These are phyloP conservation scores for Pseudocercospora eumusae DNA, from an alignment of 2,329 filamentous ascomycete species.

Conservation along the genomic window DNA sequence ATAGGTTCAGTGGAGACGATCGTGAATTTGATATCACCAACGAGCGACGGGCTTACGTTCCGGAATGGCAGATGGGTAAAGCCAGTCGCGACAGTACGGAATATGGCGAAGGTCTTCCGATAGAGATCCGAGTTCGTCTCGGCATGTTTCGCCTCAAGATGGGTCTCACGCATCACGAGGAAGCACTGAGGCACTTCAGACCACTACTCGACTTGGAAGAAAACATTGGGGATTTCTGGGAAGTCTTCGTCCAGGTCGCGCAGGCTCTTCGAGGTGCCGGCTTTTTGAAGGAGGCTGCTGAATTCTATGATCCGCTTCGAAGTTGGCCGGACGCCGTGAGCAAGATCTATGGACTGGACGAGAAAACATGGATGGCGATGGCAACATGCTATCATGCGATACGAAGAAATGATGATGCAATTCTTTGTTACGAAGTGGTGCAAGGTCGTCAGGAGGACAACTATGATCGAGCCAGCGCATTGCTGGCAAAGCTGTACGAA, in stretches of 20 bases:
- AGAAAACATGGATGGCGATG: slow-evolving; percentile 55
- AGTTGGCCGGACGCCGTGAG: slow-evolving; percentile 43
- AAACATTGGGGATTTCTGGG: slow-evolving; percentile 66
- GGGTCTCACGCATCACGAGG: slow-evolving; percentile 60
- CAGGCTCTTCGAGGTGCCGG: slow-evolving; percentile 58
- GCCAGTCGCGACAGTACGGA: slow-evolving; percentile 50
- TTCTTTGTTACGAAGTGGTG: slow-evolving; percentile 74
- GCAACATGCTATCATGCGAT: slow-evolving; percentile 69
- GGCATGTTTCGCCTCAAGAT: slow-evolving; percentile 78
- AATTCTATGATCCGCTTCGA: slow-evolving; percentile 57
- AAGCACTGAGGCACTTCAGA: slow-evolving; percentile 62
- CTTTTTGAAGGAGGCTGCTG: slow-evolving; percentile 57
- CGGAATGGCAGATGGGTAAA: slow-evolving; percentile 59
- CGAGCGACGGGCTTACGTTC: slow-evolving; percentile 63
- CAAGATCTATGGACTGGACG: slow-evolving; percentile 40
- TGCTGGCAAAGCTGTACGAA: slow-evolving; percentile 80
- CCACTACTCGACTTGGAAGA: slow-evolving; percentile 67
- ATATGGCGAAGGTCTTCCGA: slow-evolving; percentile 74
- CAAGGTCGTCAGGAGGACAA: slow-evolving; percentile 44
- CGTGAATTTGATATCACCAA: slow-evolving; percentile 84
- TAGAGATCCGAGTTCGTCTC: slow-evolving; percentile 81
- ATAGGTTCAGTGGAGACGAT: slow-evolving; percentile 67
- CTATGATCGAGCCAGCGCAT: slow-evolving; percentile 24
- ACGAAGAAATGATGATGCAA: slow-evolving; percentile 66
- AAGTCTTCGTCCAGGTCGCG: slow-evolving; percentile 74